A percentile compares a stretch with the other conserved stretches of the same genome.
Evolutionary conservation across 441 rosid species (phyloP).

Genomic region (Biscutella laevigata): DNA sequence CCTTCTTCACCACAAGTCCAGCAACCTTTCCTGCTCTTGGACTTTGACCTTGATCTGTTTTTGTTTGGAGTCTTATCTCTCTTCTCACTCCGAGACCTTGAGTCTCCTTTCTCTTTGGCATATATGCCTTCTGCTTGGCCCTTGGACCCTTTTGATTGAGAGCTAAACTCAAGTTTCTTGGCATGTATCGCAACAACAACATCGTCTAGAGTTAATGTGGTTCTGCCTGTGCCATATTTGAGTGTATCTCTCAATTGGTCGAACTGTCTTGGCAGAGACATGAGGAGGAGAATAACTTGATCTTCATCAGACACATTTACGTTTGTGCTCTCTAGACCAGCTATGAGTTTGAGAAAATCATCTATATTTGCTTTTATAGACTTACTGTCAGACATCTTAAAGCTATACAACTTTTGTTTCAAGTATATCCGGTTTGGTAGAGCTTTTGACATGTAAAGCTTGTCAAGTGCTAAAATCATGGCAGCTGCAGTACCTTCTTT

Average conservation of each 20-base stretch:
- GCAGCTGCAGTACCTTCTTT: background rate
- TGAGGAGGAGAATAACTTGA: background rate
- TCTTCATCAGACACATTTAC: background rate
- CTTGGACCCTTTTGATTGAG: background rate
- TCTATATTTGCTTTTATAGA: background rate
- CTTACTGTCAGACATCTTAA: background rate
- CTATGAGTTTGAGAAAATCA: background rate
- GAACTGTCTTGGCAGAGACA: background rate
- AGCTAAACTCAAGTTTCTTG: background rate
- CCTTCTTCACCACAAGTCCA: background rate
- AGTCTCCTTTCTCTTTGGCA: background rate
- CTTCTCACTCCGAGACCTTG: background rate
- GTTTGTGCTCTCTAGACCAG: background rate
- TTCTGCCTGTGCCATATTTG: background rate
- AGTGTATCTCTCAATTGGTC: background rate
- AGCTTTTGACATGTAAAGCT: background rate
- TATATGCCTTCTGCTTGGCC: background rate
- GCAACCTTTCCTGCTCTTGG: background rate
- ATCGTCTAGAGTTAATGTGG: background rate
- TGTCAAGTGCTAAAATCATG: background rate
- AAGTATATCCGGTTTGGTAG: background rate
- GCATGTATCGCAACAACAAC: background rate
- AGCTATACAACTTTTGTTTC: background rate
- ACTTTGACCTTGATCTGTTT: background rate
- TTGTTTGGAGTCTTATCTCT: background rate